Conservation (phyloP, 257 asterid genomes). For the Ophiorrhiza pumila region DNA sequence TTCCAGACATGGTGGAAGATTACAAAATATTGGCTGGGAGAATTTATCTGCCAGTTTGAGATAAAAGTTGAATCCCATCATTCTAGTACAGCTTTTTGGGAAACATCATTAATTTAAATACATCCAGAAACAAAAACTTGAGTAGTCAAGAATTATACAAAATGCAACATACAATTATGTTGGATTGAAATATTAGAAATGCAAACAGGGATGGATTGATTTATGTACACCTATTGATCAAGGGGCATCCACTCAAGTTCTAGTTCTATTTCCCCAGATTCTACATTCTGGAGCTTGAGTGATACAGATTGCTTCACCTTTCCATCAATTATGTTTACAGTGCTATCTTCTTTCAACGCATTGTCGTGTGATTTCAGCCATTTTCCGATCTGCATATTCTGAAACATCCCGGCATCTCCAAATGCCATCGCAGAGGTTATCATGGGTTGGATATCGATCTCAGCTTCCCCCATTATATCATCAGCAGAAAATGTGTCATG, state of each 20-base stretch:
- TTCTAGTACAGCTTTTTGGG: background rate
- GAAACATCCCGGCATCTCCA: slow-evolving; percentile 75
- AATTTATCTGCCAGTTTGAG: background rate
- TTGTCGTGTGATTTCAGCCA: slow-evolving; percentile 89
- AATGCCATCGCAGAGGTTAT: slow-evolving; percentile 89
- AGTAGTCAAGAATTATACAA: background rate
- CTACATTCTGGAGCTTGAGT: slow-evolving; percentile 87
- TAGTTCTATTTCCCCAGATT: slow-evolving; percentile 80
- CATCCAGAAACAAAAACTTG: background rate
- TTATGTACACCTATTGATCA: slow-evolving; percentile 48
- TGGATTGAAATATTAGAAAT: no score
- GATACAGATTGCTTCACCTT: slow-evolving; percentile 70
- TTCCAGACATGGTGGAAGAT: background rate
- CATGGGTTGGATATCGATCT: slow-evolving; percentile 90
- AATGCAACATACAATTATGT: slow-evolving; percentile 8
- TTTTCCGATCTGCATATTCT: slow-evolving; percentile 90
- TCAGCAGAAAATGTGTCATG: slow-evolving; percentile 91
- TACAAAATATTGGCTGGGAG: background rate
- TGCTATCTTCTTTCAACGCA: slow-evolving; percentile 76
- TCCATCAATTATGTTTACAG: slow-evolving; percentile 85
- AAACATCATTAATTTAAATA: background rate
- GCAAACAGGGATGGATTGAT: background rate
- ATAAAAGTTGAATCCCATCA: background rate
- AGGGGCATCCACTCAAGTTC: slow-evolving; percentile 97
- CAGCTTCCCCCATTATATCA: slow-evolving; percentile 96